Evolutionary conservation across 73 alveolate genomes (phyloP).

Genomic region (Paramecium sonneborni): DNA sequence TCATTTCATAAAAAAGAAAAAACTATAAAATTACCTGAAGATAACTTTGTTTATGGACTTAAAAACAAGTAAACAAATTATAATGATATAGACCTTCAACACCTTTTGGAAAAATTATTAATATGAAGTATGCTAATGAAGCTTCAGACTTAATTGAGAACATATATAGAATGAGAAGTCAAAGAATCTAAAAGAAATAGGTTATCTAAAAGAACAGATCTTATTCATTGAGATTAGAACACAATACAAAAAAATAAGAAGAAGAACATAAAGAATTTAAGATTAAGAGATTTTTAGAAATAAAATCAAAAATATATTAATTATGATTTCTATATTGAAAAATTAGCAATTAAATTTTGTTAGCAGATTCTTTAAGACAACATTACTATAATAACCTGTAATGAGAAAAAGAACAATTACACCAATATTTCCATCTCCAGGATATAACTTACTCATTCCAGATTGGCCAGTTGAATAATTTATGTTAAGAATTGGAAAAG

Average conservation of each 20-base stretch:
- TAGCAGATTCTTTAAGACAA: not conserved
- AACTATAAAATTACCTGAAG: not conserved
- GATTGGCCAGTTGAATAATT: constrained; percentile 74
- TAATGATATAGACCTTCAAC: constrained; percentile 41
- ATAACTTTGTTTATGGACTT: not conserved
- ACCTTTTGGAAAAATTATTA: not conserved
- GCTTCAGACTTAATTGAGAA: not conserved
- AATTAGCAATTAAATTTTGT: constrained; percentile 33
- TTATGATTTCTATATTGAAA: constrained; percentile 24
- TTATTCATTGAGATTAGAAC: not conserved
- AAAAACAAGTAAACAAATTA: not conserved
- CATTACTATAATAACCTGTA: constrained; percentile 61
- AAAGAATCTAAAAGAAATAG: not conserved
- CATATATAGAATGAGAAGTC: not conserved
- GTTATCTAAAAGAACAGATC: constrained; percentile 1
- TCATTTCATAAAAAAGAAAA: not conserved
- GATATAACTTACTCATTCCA: constrained; percentile 64
- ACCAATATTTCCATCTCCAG: constrained; percentile 83
- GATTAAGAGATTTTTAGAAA: constrained; percentile 4
- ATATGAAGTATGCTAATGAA: not conserved
- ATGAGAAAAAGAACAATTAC: constrained; percentile 64
- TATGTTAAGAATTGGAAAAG: constrained; percentile 76
- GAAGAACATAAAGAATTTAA: not conserved
- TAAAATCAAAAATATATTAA: constrained; percentile 13
- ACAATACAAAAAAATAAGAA: not conserved